Base-by-base conservation (phyloP, 305 asterid genomes). In the Fraxinus dipetala region DNA sequence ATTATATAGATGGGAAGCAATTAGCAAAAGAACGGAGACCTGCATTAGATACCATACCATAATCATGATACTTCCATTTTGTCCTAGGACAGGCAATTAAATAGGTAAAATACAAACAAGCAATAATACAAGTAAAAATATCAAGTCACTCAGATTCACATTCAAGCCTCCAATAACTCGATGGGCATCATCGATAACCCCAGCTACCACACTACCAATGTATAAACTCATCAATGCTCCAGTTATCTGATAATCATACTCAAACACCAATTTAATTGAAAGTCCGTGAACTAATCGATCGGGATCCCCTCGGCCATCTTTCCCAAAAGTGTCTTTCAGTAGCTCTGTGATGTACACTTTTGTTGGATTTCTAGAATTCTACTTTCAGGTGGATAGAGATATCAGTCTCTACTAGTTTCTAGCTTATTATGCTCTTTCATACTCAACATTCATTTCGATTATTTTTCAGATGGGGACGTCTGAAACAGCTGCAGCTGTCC, bases 401-500 rank as follows among this genome's bases (percentile, higher is more conserved):
- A 14, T 75, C 56, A n/a, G 32, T 28, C 36, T 65, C 2, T 61
- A 74, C 72, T 24, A 38, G 61, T 63, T 69, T 76, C 18, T 56
- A 3, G 10, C 18, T 11, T 3, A 28, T 3, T 20, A 30, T 36
- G 76, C 31, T 59, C 43, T 79, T 79, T 72, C 6, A 80, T 75
- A 13, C 72, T 48, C 2, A 2, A 13, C 72, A 16, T 30, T 72
- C 74, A 9, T 82, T 79, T 75, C 28, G 34, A 73, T 76, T 54
- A 56, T 72, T 22, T 83, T 72, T 80, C 96, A 96, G 99, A 82
- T 92, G 89, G 97, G 99, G 84, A 90, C 94, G 6, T 86, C 98
- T 2, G 98, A 93, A 87, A 90, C 94, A 78, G 97, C 97, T 18
- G 97, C 98, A 63, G 94, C 97, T 45, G 92, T 96, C 80, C 90